These are phyloP conservation scores for Exophiala phaeomuriformis DNA, from an alignment of 2,329 filamentous ascomycete genomes.

Conservation along the genomic window DNA sequence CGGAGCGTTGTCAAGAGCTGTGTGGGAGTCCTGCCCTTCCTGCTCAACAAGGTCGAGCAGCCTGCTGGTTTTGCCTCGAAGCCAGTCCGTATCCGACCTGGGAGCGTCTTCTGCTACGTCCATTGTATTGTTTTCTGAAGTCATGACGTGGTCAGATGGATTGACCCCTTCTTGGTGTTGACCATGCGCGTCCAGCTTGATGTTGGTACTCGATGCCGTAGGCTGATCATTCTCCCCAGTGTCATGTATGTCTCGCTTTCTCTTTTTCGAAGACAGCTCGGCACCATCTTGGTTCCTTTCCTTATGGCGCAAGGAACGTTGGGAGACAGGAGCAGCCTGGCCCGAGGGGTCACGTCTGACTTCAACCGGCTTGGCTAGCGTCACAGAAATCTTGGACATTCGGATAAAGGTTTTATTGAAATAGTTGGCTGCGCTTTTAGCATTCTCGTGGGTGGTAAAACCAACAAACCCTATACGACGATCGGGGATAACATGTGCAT, in stretches of 20 bases:
- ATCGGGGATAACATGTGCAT: constrained; percentile 83
- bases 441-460: constrained; percentile 75
- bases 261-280: constrained; percentile 13
- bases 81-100: constrained; percentile 76
- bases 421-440: constrained; percentile 77
- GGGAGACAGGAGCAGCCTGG: constrained; percentile 22
- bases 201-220: not conserved
- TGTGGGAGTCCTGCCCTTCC: constrained; percentile 44
- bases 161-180: not conserved
- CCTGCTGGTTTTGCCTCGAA: constrained; percentile 79
- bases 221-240: constrained; percentile 1
- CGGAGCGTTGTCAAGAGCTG: constrained; percentile 20
- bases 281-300: not conserved
- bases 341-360: constrained; percentile 16
- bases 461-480: constrained; percentile 93
- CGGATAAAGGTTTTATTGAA: constrained; percentile 94
- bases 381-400: constrained; percentile 88
- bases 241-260: constrained; percentile 17
- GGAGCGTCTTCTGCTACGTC: not conserved
- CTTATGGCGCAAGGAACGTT: not conserved
- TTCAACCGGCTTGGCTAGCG: constrained; percentile 73
- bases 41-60: constrained; percentile 77
- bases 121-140: not conserved
- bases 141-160: not conserved
- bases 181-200: not conserved